Percentiles rank a stretch among this genome's conserved stretches.
Conservation (phyloP, 108 stramenopile species). For the Aurantiochytrium sp. region DNA sequence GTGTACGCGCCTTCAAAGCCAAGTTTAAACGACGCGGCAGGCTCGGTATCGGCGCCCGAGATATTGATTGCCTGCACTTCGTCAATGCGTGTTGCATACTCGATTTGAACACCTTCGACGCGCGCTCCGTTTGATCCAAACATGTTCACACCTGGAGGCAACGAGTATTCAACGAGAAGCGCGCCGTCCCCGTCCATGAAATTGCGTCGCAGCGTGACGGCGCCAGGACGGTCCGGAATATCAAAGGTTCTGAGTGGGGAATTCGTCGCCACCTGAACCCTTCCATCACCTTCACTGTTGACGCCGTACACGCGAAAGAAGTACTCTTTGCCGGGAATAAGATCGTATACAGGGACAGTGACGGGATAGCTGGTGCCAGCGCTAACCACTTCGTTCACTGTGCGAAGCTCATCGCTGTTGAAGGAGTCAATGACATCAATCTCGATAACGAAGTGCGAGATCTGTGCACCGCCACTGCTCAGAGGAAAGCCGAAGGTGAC, state of each 20-base stretch:
- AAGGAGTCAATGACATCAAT: background rate
- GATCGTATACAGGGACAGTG: background rate
- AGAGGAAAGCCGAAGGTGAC: background rate
- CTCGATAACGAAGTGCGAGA: background rate
- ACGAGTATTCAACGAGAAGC: background rate
- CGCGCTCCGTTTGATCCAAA: background rate
- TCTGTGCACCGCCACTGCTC: background rate
- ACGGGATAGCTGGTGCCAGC: background rate
- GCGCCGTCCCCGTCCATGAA: background rate
- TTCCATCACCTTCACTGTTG: background rate
- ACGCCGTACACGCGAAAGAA: background rate
- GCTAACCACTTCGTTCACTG: background rate
- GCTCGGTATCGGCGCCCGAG: background rate
- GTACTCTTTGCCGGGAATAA: background rate
- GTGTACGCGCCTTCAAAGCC: background rate
- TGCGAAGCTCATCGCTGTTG: background rate
- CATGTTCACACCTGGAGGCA: background rate
- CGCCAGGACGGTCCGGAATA: background rate
- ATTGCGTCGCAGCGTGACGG: background rate
- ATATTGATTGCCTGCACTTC: slow-evolving; percentile 23
- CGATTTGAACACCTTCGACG: background rate
- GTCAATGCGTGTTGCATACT: background rate
- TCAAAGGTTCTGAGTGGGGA: background rate
- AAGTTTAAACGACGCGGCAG: background rate
- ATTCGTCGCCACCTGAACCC: background rate